Evolutionary conservation across 1,284 basidiomycete species (phyloP), one percentile per base, ranked within the genome.

Genomic region (Pseudozyma thailandica): DNA sequence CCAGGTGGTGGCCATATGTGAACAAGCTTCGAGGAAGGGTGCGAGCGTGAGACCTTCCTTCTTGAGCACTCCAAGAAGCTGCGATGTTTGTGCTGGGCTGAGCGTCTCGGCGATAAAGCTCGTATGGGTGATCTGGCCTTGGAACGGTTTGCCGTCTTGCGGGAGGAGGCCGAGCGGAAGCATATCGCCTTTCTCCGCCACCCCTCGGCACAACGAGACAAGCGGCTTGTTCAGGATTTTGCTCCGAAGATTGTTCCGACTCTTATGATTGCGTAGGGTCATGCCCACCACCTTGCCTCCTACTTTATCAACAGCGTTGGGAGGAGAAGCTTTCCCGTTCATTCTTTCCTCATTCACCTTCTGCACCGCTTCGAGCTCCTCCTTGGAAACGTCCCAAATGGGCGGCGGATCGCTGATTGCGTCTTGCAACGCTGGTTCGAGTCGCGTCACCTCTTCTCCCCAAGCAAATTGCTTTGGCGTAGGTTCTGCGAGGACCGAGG

Each of bases 161-260:
- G 69, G 69, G 1, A 72, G 58, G 4, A 72, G 41, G 1, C 69
- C 69, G 13, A 72, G 46, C 2, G 69, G 69, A 12, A 72, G n/a
- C 62, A 60, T 60, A 1, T 58, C 51, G 3, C 69, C 69, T 12
- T 57, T 57, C 23, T 64, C 60, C 7, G 62, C 63, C 0, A 63
- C 69, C 8, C 44, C 35, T 13, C 58, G 31, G n/a, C 57, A 61
- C 13, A 72, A 1, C 0, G 7, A 13, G 4, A 72, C 54, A 8
- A 72, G n/a, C 4, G 68, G 58, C n/a, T 46, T 48, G 28, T 47
- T 61, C 2, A 65, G 4, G 13, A 54, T 21, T n/a, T 57, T 50
- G 13, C 41, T 6, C 5, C 62, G 35, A 3, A 62, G 2, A 21
- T 9, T 12, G 21, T 8, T 44, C 1, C 15, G 27, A 16, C 33